Evolutionary conservation across 192 early-diverging fungal species (phyloP), one percentile per base, ranked within the genome.

Genomic region (Coemansia sp.): DNA sequence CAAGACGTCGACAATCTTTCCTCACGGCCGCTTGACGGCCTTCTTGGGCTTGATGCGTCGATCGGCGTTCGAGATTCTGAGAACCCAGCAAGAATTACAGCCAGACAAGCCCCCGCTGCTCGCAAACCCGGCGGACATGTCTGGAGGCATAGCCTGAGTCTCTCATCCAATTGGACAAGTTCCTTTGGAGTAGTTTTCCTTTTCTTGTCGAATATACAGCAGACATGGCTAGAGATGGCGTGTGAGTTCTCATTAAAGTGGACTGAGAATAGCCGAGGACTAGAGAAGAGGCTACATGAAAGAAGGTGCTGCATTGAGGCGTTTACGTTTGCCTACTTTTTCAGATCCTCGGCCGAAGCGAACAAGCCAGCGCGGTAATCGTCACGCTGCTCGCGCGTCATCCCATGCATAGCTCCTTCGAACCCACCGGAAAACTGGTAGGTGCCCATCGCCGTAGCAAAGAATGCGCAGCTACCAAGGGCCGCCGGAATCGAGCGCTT

Each of bases 361-460:
- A 79, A 66, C 46, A 77, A 34, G 17, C 61, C 39, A 17, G 67
- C 29, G 36, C 77, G 61, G 56, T 70, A 63, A 47, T 76, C 65
- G 26, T 76, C 72, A 40, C 72, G 72, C 58, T 53, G 72, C 52
- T 61, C 65, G 13, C 53, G 68, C 30, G 60, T 57, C 66, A 63
- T 60, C 10, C 66, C 66, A 25, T 63, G 58, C 63, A 77, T 59
- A 21, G 67, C 64, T 40, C 60, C 60, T 31, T 66, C 59, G 42
- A 73, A 46, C 10, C 70, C 78, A 50, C 87, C 85, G 34, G 80
- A 74, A 39, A 81, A 76, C 56, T 88, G 84, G 65, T 83, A 86
- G 21, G 79, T 79, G 47, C 73, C 82, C 84, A 88, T 86, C 43
- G 81, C 69, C 8, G 74, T 74, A 8, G 83, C 85, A 67, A 88